Base-by-base conservation (phyloP, 129 eudicot genomes). In the Solidago caesia region DNA sequence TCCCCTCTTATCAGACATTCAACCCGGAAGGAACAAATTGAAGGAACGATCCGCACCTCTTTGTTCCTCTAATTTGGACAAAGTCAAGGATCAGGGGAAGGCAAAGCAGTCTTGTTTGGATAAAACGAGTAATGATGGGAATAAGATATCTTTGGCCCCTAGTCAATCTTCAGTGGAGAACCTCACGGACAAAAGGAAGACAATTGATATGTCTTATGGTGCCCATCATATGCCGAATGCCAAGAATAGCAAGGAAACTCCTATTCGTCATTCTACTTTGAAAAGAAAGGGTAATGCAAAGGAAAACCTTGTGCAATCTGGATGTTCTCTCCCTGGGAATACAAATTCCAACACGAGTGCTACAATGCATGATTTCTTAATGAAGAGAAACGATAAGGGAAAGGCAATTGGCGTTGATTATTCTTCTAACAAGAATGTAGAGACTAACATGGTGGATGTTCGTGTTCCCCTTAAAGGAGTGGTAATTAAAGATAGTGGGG, bases 351-450 rank as follows among this genome's bases (percentile, higher is more conserved):
- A 79, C 67, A 43, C 33, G 33, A 15, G 44, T 12, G 11, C 46
- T 53, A 56, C 26, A 68, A 16, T 16, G 61, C 44, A 61, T 2
- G 68, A 77, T n/a, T 77, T 78, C 13, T 64, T 39, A 66, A 11
- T 72, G 45, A 79, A 56, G 69, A 33, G 53, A 66, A 72, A 11
- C 10, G 79, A 73, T 67, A 79, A 79, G 73, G 83, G 83, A 67
- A 79, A 79, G 83, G 74, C 70, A 58, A 73, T 67, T 57, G 83
- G 46, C 25, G 73, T 7, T 72, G 69, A 79, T 73, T 66, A 46
- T 73, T 62, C 64, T 72, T 41, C 53, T 56, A 57, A n/a, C 21
- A 79, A 73, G 57, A 77, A 61, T 45, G 26, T 70, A 44, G 60
- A 70, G 70, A 65, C 39, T 16, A 55, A 55, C 49, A 65, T 65